Evolutionary conservation across 2,329 filamentous ascomycete genomes (phyloP), one percentile per base, ranked within the genome.

Genomic region (Endoconidiophora laricicola): DNA sequence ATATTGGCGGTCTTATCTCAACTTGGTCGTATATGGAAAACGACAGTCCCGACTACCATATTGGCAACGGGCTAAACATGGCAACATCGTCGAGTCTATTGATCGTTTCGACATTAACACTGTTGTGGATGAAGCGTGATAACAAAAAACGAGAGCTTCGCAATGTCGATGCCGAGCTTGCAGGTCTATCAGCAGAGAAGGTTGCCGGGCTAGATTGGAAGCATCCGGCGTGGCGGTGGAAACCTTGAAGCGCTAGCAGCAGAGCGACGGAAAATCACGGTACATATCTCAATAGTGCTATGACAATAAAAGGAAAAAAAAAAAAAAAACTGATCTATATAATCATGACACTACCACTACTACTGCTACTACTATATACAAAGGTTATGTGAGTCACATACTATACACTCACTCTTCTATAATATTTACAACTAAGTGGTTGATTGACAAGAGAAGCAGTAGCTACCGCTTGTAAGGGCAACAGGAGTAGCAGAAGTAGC

Each of bases 61-160:
- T 83, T 41, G 82, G 81, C 0, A 86, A 85, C 58, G 80, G 80
- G 0, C 59, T 85, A 16, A 86, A 86, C 59, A 58, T 84, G 41
- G 81, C 74, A 0, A 78, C 76, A 0, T 68, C 69, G n/a, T 68
- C 67, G n/a, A 64, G 65, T 1, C 75, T 76, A 1, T 59, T 83
- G 10, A 49, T 84, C 1, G 50, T 71, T 3, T 66, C 68, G 4
- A 67, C 70, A 0, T 46, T 57, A 0, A 59, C 80, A 36, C 64
- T 75, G 55, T 55, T 71, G 1, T 86, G 76, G 74, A 82, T 83
- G 70, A 67, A 66, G 47, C 62, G 60, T 59, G 76, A 82, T 56
- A 86, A 86, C 58, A 71, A 66, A 59, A 70, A 67, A 57, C 69
- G 81, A 16, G 73, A 73, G 18, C 58, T 57, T n/a, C 67, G 68